Conservation (phyloP, 2,329 filamentous ascomycete genomes). For the Ilyonectria sp. region DNA sequence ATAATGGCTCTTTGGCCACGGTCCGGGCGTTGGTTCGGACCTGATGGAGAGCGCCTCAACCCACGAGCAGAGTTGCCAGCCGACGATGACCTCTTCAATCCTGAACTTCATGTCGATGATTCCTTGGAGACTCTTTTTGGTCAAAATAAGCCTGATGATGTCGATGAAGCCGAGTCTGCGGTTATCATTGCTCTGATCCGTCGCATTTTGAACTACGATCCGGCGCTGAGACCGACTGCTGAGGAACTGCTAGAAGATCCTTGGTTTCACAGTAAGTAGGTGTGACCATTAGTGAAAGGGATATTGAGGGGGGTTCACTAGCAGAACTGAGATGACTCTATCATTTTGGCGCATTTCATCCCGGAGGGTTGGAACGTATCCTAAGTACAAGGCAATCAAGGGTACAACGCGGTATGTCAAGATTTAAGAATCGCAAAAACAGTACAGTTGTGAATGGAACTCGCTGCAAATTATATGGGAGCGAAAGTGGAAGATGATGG, state of each 20-base stretch:
- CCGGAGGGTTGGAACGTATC: too few species aligned
- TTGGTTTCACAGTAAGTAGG: conserved; percentile 1
- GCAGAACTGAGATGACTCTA: too few species aligned
- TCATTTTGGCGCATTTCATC: too few species aligned
- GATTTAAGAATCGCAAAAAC: too few species aligned
- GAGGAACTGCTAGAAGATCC: not conserved
- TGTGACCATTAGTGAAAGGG: too few species aligned
- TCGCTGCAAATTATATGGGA: too few species aligned
- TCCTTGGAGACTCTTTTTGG: not conserved
- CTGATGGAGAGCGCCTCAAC: not conserved
- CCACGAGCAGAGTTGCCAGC: not conserved
- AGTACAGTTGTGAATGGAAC: too few species aligned
- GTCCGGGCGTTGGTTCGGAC: not conserved
- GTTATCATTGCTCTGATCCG: not conserved
- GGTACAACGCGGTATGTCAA: too few species aligned
- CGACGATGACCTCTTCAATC: not conserved
- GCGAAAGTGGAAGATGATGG: too few species aligned
- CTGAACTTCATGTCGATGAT: not conserved
- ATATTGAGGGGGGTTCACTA: too few species aligned
- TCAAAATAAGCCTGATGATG: not conserved
- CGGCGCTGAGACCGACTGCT: not conserved
- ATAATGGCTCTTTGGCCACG: not conserved
- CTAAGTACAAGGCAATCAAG: too few species aligned
- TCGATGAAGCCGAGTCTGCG: not conserved
- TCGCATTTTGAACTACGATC: not conserved